Evolutionary conservation across 2,329 filamentous ascomycete genomes (phyloP).

Genomic region (Periconia sp.): DNA sequence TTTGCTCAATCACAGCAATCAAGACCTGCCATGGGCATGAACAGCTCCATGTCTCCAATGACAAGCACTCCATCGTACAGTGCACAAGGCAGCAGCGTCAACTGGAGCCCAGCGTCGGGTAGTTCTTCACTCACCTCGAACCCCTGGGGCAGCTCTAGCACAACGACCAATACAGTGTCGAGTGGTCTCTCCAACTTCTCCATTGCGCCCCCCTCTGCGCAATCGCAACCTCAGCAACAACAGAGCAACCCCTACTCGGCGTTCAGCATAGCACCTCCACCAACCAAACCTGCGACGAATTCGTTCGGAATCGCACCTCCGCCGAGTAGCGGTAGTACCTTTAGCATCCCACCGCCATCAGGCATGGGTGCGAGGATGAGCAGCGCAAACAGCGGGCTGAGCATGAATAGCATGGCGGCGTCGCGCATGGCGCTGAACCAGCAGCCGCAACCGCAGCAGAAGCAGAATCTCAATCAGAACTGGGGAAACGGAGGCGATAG

Average conservation of each 20-base stretch:
- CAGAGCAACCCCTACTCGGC: slow-evolving; percentile 40
- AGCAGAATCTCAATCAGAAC: slow-evolving; percentile 2
- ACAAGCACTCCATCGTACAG: slow-evolving; percentile 31
- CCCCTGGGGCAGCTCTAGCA: slow-evolving; percentile 28
- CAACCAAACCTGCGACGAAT: slow-evolving; percentile 18
- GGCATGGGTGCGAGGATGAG: slow-evolving; percentile 21
- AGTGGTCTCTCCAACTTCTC: slow-evolving; percentile 48
- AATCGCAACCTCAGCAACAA: slow-evolving; percentile 20
- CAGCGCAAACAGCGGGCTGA: slow-evolving; percentile 34
- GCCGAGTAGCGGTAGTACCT: slow-evolving; percentile 19
- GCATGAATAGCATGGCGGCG: slow-evolving; percentile 27
- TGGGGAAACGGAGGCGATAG: slow-evolving; percentile 14
- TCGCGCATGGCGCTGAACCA: slow-evolving; percentile 9
- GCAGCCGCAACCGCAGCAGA: slow-evolving; percentile 5
- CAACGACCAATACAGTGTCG: slow-evolving; percentile 18
- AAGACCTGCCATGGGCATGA: slow-evolving; percentile 42
- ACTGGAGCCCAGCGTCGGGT: slow-evolving; percentile 37
- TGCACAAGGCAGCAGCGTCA: slow-evolving; percentile 27
- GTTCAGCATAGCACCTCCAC: slow-evolving; percentile 48
- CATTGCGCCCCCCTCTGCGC: slow-evolving; percentile 57
- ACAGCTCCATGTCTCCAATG: slow-evolving; percentile 33
- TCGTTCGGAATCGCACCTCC: slow-evolving; percentile 21
- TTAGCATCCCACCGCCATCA: slow-evolving; percentile 33
- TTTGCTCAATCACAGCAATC: slow-evolving; percentile 49
- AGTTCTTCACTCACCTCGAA: slow-evolving; percentile 23